Evolutionary conservation across 192 early-diverging fungal species (phyloP).

Genomic region (Diversispora epigaea): DNA sequence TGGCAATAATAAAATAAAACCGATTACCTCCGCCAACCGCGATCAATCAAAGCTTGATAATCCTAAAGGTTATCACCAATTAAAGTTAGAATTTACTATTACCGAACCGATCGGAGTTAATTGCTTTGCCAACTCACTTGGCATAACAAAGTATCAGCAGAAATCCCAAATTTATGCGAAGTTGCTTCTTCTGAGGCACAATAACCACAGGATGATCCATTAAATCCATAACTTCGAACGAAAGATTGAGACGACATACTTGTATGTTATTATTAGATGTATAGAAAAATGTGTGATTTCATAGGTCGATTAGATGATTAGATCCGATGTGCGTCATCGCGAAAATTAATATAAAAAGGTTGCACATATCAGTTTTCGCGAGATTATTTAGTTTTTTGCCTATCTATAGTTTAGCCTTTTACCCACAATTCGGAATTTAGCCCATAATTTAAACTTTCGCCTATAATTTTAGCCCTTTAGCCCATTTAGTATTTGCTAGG

Average conservation of each 20-base stretch:
- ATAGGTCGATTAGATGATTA: too few species aligned
- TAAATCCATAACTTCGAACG: neutral
- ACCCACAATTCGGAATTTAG: too few species aligned
- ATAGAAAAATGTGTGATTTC: too few species aligned
- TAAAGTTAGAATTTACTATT: neutral
- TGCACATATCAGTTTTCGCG: too few species aligned
- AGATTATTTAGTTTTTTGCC: too few species aligned
- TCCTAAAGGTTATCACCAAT: slow-evolving; percentile 35
- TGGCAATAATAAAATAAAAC: neutral
- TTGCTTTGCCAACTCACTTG: neutral
- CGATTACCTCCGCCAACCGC: slow-evolving; percentile 69
- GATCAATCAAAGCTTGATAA: slow-evolving; percentile 68
- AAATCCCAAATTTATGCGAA: neutral
- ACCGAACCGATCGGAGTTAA: neutral
- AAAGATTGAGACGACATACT: neutral
- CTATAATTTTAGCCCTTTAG: too few species aligned
- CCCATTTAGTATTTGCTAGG: too few species aligned
- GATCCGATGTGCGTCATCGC: too few species aligned
- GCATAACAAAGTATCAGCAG: neutral
- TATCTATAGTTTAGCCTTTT: too few species aligned
- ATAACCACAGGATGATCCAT: neutral
- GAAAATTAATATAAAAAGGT: too few species aligned
- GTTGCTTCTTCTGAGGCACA: neutral
- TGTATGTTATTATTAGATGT: too few species aligned
- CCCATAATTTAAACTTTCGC: too few species aligned